These are phyloP conservation scores for Boletus patriciae DNA, from an alignment of 768 basidiomycete genomes.

Conservation along the genomic window DNA sequence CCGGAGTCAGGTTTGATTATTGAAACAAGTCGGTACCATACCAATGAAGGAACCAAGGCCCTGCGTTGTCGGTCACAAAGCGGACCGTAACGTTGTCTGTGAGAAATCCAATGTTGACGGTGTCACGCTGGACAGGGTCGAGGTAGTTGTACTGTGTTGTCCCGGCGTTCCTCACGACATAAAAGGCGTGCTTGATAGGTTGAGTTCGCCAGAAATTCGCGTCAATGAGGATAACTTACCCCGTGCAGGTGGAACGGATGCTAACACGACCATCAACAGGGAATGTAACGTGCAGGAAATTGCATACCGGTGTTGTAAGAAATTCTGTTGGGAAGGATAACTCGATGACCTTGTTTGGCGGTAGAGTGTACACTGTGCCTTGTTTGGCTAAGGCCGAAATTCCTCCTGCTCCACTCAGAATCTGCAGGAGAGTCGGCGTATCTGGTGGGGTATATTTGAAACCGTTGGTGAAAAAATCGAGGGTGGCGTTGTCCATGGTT, in stretches of 20 bases:
- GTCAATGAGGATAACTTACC: constrained; percentile 29
- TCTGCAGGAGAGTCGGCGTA: constrained; percentile 47
- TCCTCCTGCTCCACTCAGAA: constrained; percentile 40
- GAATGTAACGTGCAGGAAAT: not conserved
- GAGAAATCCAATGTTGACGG: constrained; percentile 36
- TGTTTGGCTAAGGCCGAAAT: constrained; percentile 39
- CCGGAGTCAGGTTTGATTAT: not conserved
- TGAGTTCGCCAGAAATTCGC: not conserved
- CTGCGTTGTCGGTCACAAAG: constrained; percentile 67
- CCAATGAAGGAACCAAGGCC: constrained; percentile 54
- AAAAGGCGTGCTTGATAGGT: constrained; percentile 40
- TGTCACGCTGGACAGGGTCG: constrained; percentile 58
- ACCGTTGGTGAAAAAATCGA: constrained; percentile 37
- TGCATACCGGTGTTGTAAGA: constrained; percentile 33
- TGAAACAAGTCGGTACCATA: not conserved
- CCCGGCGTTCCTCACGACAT: constrained; percentile 43
- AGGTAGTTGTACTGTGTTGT: constrained; percentile 40
- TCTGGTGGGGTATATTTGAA: constrained; percentile 36
- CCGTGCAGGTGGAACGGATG: constrained; percentile 50
- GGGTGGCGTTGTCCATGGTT: constrained; percentile 25
- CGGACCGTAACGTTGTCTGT: constrained; percentile 54
- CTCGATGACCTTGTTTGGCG: constrained; percentile 47
- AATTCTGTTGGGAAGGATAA: constrained; percentile 28
- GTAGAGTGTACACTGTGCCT: constrained; percentile 45
- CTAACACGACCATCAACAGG: constrained; percentile 17